These are phyloP conservation scores for Phellopilus nigrolimitatus DNA, from an alignment of 1,284 basidiomycete genomes.

Conservation along the genomic window DNA sequence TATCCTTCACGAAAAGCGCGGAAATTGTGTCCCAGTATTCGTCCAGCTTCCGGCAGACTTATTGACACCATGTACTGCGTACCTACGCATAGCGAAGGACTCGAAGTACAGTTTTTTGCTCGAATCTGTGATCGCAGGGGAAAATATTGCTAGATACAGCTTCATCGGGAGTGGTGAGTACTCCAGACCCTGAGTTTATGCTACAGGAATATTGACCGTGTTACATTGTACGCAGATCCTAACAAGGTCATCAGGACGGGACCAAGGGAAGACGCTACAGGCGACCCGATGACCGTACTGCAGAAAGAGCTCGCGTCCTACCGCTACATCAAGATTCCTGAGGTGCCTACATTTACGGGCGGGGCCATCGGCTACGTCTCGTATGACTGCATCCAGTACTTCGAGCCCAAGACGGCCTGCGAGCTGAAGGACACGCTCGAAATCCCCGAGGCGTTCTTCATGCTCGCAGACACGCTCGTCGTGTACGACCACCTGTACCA, in stretches of 20 bases:
- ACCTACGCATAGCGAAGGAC: slow-evolving; percentile 88
- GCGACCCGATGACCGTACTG: slow-evolving; percentile 84
- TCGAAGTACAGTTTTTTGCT: slow-evolving; percentile 91
- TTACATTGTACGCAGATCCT: slow-evolving; percentile 60
- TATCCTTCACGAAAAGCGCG: slow-evolving; percentile 71
- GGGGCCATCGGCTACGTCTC: slow-evolving; percentile 97
- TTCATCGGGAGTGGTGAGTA: slow-evolving; percentile 90
- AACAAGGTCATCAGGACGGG: slow-evolving; percentile 91
- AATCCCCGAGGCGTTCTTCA: slow-evolving; percentile 95
- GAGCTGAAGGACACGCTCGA: slow-evolving; percentile 70
- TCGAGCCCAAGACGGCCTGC: slow-evolving; percentile 87
- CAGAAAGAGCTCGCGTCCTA: slow-evolving; percentile 86
- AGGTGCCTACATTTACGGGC: slow-evolving; percentile 93
- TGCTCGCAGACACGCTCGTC: slow-evolving; percentile 92
- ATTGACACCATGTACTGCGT: slow-evolving; percentile 95
- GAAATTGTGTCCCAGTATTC: slow-evolving; percentile 92
- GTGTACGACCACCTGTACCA: slow-evolving; percentile 98
- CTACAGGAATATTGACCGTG: neutral
- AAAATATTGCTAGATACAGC: slow-evolving; percentile 90
- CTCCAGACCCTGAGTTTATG: slow-evolving; percentile 8
- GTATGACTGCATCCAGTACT: slow-evolving; percentile 95
- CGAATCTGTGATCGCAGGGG: slow-evolving; percentile 88
- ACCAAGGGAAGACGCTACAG: slow-evolving; percentile 73
- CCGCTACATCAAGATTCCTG: slow-evolving; percentile 87
- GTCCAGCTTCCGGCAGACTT: slow-evolving; percentile 93